Evolutionary conservation across 108 stramenopile species (phyloP), one percentile per base, ranked within the genome.

Genomic region (Thalassiosira profunda): DNA sequence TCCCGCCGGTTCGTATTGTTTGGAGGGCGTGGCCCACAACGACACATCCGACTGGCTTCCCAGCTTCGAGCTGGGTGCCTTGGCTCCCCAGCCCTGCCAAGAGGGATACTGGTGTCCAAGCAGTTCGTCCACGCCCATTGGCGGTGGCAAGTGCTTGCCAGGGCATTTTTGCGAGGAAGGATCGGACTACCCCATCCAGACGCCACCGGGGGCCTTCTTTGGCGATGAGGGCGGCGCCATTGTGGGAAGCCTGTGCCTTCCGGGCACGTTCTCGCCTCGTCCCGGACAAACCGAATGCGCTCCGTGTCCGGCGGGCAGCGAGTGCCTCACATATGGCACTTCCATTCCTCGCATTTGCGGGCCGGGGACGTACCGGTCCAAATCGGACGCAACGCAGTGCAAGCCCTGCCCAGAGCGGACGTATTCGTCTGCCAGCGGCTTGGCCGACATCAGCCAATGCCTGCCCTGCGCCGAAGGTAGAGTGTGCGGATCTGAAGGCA

Each of bases 151-250:
- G 8, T 96, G 95, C 67, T 84, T 71, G 56, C 83, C 76, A 28
- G 92, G 92, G n/a, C 89, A 90, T 63, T 93, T 83, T 58, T 96
- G 95, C 46, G 91, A 91, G 14, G 84, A 83, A 25, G 84, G 81
- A 9, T 67, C 77, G 2, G 34, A 61, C 28, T 72, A 69, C 45
- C 95, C 95, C 15, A 60, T 83, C 3, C 62, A 80, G 49, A 84
- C 82, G 21, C 92, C 93, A 5, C 54, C 85, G 10, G 95, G 95
- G 6, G 83, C 84, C 8, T 92, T 86, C 63, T 68, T 88, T 9
- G 58, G 85, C 2, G 72, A 62, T 10, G 70, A 63, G n/a, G 72
- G 86, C 33, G 81, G 91, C 5, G 81, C 74, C 7, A 87, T 94
- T 30, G 86, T 87, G 4, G 87, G 90, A 37, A 88, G 84, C 48